Base-by-base conservation (phyloP, 1,139 yeast species). In the Spathaspora sp. region DNA sequence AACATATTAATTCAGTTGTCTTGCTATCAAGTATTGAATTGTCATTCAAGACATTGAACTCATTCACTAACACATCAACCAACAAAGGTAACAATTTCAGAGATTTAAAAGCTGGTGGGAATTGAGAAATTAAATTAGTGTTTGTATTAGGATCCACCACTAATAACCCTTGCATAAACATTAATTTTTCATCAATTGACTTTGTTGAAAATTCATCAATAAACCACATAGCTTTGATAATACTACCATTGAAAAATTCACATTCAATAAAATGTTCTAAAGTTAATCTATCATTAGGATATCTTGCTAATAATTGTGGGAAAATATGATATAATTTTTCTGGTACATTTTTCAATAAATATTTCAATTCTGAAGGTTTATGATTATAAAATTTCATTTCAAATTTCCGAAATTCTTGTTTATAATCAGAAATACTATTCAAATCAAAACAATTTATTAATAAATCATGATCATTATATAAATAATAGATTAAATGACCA, bases 161-260 rank as follows among this genome's bases (percentile, higher is more conserved):
- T 11, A 79, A 67, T 44, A 91, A 70, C 0, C 91, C 91, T 47
- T 77, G 74, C 57, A 91, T 71, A 60, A 89, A 90, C 0, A 82
- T 73, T 34, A 79, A 65, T 56, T 86, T 86, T 49, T 91, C 97
- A 11, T 79, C 78, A 2, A 74, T 68, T 1, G 84, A 67, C 54
- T 88, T 86, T 1, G 96, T 89, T 7, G 91, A 81, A 52, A 89
- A 84, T 50, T 89, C 95, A 60, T 91, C 98, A 43, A 93, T 65
- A 57, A 87, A 86, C 64, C 86, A 81, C 73, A 93, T 77, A 2
- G 96, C 86, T 59, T 88, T 86, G 46, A 93, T 83, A 44, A 91
- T 69, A 46, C 93, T 88, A 51, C 91, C 95, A 64, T 89, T 87
- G 62, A 87, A 88, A 52, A 69, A 78, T 38, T 76, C 81, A 17